Percentiles rank a stretch among this genome's conserved stretches.
Conservation (phyloP, 75 land plant species). For the Pseudotsuga menziesii region DNA sequence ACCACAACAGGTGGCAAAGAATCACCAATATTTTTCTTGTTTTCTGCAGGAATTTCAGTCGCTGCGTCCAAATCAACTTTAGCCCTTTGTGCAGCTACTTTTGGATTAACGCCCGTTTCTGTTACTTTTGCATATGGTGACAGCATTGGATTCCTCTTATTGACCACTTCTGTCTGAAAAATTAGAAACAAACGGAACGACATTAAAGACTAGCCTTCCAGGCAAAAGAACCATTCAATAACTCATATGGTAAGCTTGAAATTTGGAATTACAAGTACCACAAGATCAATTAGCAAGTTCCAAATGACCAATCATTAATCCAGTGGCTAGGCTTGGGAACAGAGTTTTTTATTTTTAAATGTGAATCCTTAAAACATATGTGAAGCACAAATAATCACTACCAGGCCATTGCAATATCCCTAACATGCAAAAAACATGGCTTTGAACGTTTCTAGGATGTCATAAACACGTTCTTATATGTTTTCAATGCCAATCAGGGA, state of each 20-base stretch:
- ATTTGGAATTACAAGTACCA: background rate
- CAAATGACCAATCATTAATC: background rate
- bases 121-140: slow-evolving; percentile 86
- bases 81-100: slow-evolving; percentile 69
- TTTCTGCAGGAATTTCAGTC: slow-evolving; percentile 72
- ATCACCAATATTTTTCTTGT: slow-evolving; percentile 36
- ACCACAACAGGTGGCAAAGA: slow-evolving; percentile 75
- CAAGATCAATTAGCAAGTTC: background rate
- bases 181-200: background rate
- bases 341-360: background rate
- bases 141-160: slow-evolving; percentile 38
- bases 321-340: background rate
- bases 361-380: background rate
- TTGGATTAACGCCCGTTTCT: slow-evolving; percentile 84
- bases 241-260: background rate
- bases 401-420: background rate
- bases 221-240: background rate
- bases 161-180: slow-evolving; percentile 23
- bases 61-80: slow-evolving; percentile 91
- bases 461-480: no score
- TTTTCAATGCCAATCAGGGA: no score
- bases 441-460: no score
- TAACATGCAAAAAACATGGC: background rate
- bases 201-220: slow-evolving; percentile 7
- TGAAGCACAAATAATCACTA: background rate